phyloP scores from a whole-genome alignment of 345 rosid species.

The Ceriops zippeliana region DNA sequence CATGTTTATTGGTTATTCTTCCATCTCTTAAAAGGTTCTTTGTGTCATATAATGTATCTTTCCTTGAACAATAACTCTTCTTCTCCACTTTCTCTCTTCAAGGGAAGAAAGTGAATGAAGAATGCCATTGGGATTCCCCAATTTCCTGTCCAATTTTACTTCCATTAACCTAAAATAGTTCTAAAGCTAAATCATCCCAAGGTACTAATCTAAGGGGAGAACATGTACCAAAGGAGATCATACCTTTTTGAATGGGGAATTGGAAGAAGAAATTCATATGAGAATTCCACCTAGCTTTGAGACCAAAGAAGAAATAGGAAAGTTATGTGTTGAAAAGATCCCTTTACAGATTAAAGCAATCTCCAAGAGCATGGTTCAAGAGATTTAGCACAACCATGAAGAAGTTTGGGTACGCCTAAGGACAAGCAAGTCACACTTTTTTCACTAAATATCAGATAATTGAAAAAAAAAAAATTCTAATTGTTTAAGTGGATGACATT shows the following conservation, averaged over 20 bases:
- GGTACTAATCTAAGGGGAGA: too few relatives aligned
- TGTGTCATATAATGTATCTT: too few relatives aligned
- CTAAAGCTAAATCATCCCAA: too few relatives aligned
- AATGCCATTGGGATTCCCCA: too few relatives aligned
- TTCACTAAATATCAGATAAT: background rate
- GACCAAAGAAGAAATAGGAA: background rate
- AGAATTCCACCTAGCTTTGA: background rate
- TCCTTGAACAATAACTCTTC: too few relatives aligned
- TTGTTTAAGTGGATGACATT: background rate
- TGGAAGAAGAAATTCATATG: background rate
- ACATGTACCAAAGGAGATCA: too few relatives aligned
- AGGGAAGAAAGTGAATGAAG: too few relatives aligned
- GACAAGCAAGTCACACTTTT: background rate
- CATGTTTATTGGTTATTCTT: too few relatives aligned
- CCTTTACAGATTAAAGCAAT: background rate
- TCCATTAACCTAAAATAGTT: too few relatives aligned
- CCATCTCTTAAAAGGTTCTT: too few relatives aligned
- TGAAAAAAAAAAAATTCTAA: background rate
- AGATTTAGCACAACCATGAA: background rate
- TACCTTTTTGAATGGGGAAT: background rate
- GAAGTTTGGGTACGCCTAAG: background rate
- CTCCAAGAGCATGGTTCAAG: background rate
- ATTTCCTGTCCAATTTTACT: too few relatives aligned
- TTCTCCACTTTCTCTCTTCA: too few relatives aligned
- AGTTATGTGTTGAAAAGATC: background rate